Base-by-base conservation (phyloP, 306 rosid species). In the Oxytropis ochrocephala region DNA sequence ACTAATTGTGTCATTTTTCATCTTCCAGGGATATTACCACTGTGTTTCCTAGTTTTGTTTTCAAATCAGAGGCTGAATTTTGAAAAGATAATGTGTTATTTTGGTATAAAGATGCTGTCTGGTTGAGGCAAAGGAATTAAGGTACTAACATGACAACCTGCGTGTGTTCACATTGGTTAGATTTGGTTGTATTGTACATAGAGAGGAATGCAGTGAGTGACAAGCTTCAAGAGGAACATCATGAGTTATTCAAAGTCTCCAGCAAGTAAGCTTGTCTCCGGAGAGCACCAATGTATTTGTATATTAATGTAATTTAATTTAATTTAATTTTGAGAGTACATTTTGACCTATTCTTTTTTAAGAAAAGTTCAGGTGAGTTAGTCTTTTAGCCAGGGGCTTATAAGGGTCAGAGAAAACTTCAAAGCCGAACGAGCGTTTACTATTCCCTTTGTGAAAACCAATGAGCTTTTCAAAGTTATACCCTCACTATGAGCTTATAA, bases 11-110 rank as follows among this genome's bases (percentile, higher is more conserved):
- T 75, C n/a, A 7, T 11, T 39, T 63, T n/a, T 75, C 29, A 29
- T 79, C 44, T 71, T 18, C 18, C 41, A 89, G 96, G 88, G 89
- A 89, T 54, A 18, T 86, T 75, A 74, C 92, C 29, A 62, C 79
- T 21, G 32, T 61, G 48, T 86, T 80, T 86, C 92, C 92, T 0
- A 87, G 85, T 75, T 89, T 86, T 70, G 42, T 86, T 53, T 83
- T 83, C 56, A 77, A 77, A 57, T 54, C 82, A 0, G 84, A 72
- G 75, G 84, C 76, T 29, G 87, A 77, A 81, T 75, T 73, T 77
- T 84, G 70, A 84, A 58, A 18, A 17, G 13, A 57, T 14, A 11
- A 3, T 24, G 49, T 24, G 7, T 32, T 62, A 33, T 14, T 57
- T 76, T 67, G 36, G 5, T 3, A 44, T 46, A 21, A 42, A 50